These are phyloP conservation scores for Triticum dicoccoides DNA, from an alignment of 176 grass and related monocot species.

Conservation along the genomic window DNA sequence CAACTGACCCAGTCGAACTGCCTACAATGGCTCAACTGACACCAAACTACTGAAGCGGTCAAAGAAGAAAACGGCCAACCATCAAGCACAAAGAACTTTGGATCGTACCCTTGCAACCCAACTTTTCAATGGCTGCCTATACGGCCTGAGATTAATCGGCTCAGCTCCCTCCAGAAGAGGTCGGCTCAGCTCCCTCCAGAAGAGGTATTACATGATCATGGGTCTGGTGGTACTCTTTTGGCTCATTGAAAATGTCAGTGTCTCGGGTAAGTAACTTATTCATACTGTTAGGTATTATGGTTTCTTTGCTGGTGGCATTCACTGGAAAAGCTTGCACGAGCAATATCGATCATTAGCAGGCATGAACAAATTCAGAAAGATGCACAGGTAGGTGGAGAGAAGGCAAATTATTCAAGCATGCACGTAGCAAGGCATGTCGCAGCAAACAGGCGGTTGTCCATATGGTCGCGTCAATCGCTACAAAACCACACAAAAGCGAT, in stretches of 20 bases:
- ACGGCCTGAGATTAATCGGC: no score
- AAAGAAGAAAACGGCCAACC: background rate
- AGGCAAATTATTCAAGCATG: conserved; percentile 38
- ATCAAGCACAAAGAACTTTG: background rate
- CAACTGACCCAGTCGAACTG: background rate
- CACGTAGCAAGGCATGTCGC: conserved; percentile 20
- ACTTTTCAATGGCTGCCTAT: no score
- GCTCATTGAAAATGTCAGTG: no score
- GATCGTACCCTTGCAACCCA: background rate
- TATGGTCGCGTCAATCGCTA: background rate
- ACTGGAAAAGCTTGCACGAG: no score
- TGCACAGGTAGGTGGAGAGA: background rate
- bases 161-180: no score
- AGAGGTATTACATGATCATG: no score
- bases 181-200: no score
- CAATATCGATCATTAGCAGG: background rate
- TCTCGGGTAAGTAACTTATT: no score
- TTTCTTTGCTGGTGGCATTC: no score
- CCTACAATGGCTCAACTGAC: background rate
- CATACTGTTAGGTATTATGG: no score
- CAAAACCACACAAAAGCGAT: conserved; percentile 29
- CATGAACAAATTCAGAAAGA: background rate
- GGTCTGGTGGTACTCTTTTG: no score
- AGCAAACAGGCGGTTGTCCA: conserved; percentile 18
- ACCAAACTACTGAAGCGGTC: background rate